Evolutionary conservation across 805 yeast species (phyloP), one percentile per base, ranked within the genome.

Genomic region (Jamesozyma spencerorum): DNA sequence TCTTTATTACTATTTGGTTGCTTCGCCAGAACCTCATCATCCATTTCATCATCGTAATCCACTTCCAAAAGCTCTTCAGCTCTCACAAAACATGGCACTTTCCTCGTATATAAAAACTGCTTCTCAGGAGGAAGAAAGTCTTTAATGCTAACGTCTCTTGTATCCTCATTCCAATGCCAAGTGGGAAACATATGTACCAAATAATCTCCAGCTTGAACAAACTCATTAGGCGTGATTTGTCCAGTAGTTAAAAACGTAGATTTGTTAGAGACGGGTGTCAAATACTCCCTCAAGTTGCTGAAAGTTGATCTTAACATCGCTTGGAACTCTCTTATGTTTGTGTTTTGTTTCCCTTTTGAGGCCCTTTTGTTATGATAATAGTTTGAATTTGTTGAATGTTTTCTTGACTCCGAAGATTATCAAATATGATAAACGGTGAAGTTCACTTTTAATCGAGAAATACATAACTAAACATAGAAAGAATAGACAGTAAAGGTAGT

Each of bases 171-270:
- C 98, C 98, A 92, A 46, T 79, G 77, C 98, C 98, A 92, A 1
- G 97, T 92, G 2, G 98, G 97, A 59, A 92, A 92, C 68, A 82
- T 85, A 62, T 78, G 80, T 26, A 81, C 88, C 43, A 92, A 66
- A 61, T 86, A 92, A 60, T 92, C 97, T 18, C 98, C 98, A 3
- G 98, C 97, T 41, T 68, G 69, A 8, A 87, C 90, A 64, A 92
- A 92, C 60, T 92, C 98, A 40, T 85, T 95, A 1, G 98, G 98
- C 1, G 95, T 85, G 38, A 92, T 80, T 58, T 90, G 92, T 3
- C 98, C 98, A 0, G 96, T 84, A 37, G 71, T 64, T 41, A 77
- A 70, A 65, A 87, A 92, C 14, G 92, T 85, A 19, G 97, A 87
- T n/a, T 68, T 74, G 60, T 88, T 85, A 34, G 81, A 73, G 2